Percentiles rank a stretch among this genome's conserved stretches.
These are phyloP conservation scores for Scenedesmus sp. DNA, from an alignment of 163 green algal species.

Conservation along the genomic window DNA sequence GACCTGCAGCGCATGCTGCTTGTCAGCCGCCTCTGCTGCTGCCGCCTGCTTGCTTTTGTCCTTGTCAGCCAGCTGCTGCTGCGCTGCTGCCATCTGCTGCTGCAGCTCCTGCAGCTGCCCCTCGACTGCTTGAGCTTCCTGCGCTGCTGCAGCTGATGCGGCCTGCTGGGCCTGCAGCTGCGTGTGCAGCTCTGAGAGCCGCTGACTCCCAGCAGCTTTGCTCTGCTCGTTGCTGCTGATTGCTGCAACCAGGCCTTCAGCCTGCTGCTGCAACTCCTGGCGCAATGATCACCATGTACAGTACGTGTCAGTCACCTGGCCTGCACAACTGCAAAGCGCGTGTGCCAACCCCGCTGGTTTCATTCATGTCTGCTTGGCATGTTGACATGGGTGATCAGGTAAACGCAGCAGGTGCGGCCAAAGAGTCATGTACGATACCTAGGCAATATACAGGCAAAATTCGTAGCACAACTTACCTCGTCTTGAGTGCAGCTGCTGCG, in stretches of 20 bases:
- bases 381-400: no score
- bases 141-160: background rate
- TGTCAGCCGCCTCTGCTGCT: conserved; percentile 1
- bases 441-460: background rate
- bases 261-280: conserved; percentile 46
- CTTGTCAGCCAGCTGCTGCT: conserved; percentile 38
- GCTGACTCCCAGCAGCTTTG: conserved; percentile 8
- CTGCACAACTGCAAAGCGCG: background rate
- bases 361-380: background rate
- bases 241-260: conserved; percentile 55
- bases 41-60: background rate
- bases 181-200: conserved; percentile 30
- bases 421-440: no score
- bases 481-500: conserved; percentile 5
- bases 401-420: background rate
- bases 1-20: conserved; percentile 50
- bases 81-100: conserved; percentile 18
- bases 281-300: background rate
- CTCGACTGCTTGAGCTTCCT: conserved; percentile 26
- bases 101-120: conserved; percentile 37
- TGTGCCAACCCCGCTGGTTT: background rate
- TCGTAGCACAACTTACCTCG: background rate
- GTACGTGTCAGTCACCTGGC: background rate
- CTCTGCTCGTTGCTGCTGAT: conserved; percentile 42
- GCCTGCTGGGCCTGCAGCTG: conserved; percentile 44